Percentiles rank a stretch among this genome's conserved stretches.
phyloP scores from a whole-genome alignment of 768 basidiomycete genomes.

The Lentinula lateritia region DNA sequence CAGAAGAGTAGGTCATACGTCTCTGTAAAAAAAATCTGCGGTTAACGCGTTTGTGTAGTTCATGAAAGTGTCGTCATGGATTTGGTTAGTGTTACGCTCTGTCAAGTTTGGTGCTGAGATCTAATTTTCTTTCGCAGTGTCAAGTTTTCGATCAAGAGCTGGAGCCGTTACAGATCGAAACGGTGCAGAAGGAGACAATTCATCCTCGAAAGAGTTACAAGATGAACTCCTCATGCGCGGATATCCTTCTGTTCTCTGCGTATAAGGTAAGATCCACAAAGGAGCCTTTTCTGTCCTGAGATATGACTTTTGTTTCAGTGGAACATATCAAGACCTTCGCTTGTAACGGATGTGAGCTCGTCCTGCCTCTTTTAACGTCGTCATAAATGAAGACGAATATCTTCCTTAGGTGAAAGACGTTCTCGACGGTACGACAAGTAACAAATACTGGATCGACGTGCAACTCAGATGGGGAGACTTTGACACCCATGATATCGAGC shows the following conservation, averaged over 20 bases:
- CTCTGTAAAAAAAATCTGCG: constrained; percentile 16
- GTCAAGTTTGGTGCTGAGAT: neutral
- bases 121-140: constrained; percentile 41
- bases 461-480: constrained; percentile 98
- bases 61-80: constrained; percentile 94
- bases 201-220: constrained; percentile 99
- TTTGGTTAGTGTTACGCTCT: constrained; percentile 39
- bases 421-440: constrained; percentile 94
- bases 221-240: constrained; percentile 99
- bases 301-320: constrained; percentile 46
- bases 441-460: constrained; percentile 98
- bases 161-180: constrained; percentile 97
- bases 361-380: neutral
- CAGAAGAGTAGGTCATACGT: constrained; percentile 79
- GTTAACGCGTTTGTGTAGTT: constrained; percentile 35
- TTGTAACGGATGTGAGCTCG: constrained; percentile 79
- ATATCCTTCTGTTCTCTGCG: constrained; percentile 94
- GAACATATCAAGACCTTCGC: constrained; percentile 95
- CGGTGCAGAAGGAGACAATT: constrained; percentile 99
- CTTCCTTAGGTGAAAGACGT: constrained; percentile 77
- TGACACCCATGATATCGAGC: constrained; percentile 97
- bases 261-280: constrained; percentile 53
- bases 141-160: constrained; percentile 99
- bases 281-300: too few relatives aligned
- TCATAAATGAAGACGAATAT: neutral